A percentile compares a stretch with the other conserved stretches of the same genome.
Evolutionary conservation across 208 protist genomes (phyloP).

Genomic region (Leishmania tarentolae): DNA sequence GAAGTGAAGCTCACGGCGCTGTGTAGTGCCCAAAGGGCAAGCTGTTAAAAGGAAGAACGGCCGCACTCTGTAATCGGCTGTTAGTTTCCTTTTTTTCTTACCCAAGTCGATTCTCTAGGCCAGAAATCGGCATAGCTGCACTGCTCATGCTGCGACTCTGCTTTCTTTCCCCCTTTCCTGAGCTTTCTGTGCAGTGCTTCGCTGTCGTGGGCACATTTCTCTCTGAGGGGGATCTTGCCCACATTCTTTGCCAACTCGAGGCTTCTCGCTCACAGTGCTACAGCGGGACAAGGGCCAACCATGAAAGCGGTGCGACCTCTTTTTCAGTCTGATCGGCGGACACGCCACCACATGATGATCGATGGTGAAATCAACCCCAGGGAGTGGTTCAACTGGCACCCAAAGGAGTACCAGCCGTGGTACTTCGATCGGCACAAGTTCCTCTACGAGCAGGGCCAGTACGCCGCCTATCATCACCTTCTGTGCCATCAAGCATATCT

Average conservation of each 20-base stretch:
- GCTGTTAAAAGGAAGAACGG: background rate
- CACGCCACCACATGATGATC: constrained; percentile 90
- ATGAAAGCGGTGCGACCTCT: constrained; percentile 38
- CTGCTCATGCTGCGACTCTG: background rate
- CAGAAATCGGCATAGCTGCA: background rate
- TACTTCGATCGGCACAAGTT: constrained; percentile 93
- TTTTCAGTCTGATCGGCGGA: constrained; percentile 81
- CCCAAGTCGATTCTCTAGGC: background rate
- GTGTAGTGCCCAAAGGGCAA: background rate
- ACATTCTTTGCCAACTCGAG: background rate
- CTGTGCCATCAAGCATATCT: constrained; percentile 87
- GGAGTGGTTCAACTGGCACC: constrained; percentile 93
- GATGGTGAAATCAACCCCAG: constrained; percentile 89
- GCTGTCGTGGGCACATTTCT: background rate
- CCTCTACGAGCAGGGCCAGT: constrained; percentile 89
- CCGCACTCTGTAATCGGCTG: background rate
- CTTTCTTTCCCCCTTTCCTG: background rate
- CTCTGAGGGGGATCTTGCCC: background rate
- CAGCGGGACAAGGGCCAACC: too few relatives aligned
- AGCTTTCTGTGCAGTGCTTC: background rate
- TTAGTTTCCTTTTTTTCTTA: background rate
- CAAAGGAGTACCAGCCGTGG: constrained; percentile 92
- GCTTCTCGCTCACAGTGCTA: background rate
- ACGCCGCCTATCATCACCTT: constrained; percentile 76
- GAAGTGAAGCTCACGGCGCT: background rate